Percentiles rank a stretch among this genome's conserved stretches.
These are phyloP conservation scores for Neltuma alba DNA, from an alignment of 306 rosid species.

Conservation along the genomic window DNA sequence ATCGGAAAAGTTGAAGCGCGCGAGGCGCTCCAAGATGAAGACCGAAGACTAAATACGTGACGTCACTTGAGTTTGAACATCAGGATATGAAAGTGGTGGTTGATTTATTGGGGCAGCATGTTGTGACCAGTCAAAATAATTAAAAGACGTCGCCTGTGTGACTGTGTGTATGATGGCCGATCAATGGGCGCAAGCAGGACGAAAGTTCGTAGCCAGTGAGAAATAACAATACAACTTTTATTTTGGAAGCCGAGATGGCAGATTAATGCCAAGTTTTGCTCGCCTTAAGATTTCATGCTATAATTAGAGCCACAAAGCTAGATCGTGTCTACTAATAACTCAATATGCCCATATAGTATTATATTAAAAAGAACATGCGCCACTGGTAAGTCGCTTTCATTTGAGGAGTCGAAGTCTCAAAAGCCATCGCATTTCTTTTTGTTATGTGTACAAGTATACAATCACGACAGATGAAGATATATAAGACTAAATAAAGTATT, in stretches of 20 bases:
- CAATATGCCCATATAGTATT: no score
- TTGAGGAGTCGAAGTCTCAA: not conserved
- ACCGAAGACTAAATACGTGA: not conserved
- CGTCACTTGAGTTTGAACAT: not conserved
- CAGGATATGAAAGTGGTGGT: not conserved
- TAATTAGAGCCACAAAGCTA: no score
- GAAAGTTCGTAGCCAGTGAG: not conserved
- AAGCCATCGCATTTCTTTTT: not conserved
- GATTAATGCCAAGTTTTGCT: not conserved
- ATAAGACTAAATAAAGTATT: not conserved
- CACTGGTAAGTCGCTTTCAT: not conserved
- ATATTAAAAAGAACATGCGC: not conserved
- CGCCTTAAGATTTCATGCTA: no score
- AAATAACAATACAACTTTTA: not conserved
- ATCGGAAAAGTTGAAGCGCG: not conserved
- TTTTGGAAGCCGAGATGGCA: not conserved
- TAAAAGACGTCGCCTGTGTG: not conserved
- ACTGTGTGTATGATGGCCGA: not conserved
- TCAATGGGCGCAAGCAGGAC: not conserved
- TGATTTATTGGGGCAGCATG: not conserved
- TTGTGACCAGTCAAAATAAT: not conserved
- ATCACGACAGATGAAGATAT: not conserved
- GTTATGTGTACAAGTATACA: not conserved
- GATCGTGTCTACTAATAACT: no score
- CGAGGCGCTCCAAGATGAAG: not conserved